Evolutionary conservation across 345 rosid genomes (phyloP), one percentile per base, ranked within the genome.

Genomic region (Gossypium raimondii): DNA sequence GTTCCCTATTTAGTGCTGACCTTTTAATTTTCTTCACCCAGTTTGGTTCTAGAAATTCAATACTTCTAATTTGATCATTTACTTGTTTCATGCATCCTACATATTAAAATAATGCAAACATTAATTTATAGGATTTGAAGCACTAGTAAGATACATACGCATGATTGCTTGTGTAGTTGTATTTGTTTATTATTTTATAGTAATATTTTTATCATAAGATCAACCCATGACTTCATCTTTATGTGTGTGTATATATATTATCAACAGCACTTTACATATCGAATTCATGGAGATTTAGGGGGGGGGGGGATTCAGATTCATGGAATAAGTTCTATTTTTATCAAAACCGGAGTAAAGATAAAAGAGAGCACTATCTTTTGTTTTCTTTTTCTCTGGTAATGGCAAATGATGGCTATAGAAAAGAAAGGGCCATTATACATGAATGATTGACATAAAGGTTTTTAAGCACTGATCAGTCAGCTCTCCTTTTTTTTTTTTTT

Each of bases 401-500:
- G 67, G 34, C 75, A 65, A 70, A 72, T 60, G 77, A 72, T 72
- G 75, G 75, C 75, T 67, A 24, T 11, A 20, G n/a, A 66, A 67
- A 70, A 74, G 72, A 34, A 59, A 41, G 14, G 68, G 4, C 55
- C 63, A 81, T 81, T 53, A 81, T 78, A 53, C 53, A 78, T 69
- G 68, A 76, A 82, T 82, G 82, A 82, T 82, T 82, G 78, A 78
- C 69, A 58, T 64, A 51, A 82, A 67, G 41, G 20, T 67, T 20
- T 13, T 13, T 47, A 22, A 34, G 47, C 67, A 63, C 67, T 17
- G n/a, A 34, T 34, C 24, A 18, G 9, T 62, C 8, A 62, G 3
- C 45, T 20, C 8, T 51, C 5, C 16, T 5, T 4, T 51, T 16
- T 16, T 51, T 51, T 1, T 24, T 11, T 9, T 11, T 0, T 11